Conservation (phyloP, 768 basidiomycete species). For the Leccinum boreale region DNA sequence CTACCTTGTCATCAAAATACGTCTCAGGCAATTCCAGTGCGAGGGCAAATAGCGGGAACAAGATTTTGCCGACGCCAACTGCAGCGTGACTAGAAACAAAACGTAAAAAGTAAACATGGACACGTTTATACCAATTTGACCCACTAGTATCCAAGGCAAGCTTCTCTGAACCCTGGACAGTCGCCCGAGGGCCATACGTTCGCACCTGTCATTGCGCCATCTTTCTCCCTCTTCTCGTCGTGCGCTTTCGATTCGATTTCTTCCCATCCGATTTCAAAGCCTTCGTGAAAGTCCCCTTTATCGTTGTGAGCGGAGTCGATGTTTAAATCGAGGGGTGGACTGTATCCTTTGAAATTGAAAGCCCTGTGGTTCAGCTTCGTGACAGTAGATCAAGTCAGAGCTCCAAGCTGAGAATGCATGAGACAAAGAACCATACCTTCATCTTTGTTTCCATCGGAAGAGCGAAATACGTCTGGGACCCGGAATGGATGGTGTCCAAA, state of each 20-base stretch:
- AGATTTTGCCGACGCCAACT: no score
- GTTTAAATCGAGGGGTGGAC: slow-evolving; percentile 65
- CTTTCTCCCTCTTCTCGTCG: slow-evolving; percentile 31
- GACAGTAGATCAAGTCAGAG: not conserved
- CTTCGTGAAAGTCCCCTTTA: slow-evolving; percentile 87
- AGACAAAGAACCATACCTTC: slow-evolving; percentile 41
- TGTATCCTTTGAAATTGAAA: slow-evolving; percentile 79
- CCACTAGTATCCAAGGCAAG: slow-evolving; percentile 66
- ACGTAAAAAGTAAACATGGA: no score
- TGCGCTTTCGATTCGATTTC: slow-evolving; percentile 29
- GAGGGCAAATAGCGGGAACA: no score
- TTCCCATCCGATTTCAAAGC: slow-evolving; percentile 84
- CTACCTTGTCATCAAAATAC: no score
- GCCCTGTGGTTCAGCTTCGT: slow-evolving; percentile 65
- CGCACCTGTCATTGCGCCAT: slow-evolving; percentile 62
- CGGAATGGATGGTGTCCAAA: slow-evolving; percentile 44
- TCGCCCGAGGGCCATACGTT: slow-evolving; percentile 78
- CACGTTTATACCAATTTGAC: slow-evolving; percentile 14
- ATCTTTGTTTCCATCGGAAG: slow-evolving; percentile 62
- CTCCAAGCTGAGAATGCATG: not conserved
- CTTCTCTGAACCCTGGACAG: slow-evolving; percentile 55
- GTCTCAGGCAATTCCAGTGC: no score
- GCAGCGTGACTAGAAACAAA: no score
- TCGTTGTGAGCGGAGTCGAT: slow-evolving; percentile 61
- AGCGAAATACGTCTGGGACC: slow-evolving; percentile 61